Base-by-base conservation (phyloP, 495 filamentous ascomycete species). In the Xylaria curta region DNA sequence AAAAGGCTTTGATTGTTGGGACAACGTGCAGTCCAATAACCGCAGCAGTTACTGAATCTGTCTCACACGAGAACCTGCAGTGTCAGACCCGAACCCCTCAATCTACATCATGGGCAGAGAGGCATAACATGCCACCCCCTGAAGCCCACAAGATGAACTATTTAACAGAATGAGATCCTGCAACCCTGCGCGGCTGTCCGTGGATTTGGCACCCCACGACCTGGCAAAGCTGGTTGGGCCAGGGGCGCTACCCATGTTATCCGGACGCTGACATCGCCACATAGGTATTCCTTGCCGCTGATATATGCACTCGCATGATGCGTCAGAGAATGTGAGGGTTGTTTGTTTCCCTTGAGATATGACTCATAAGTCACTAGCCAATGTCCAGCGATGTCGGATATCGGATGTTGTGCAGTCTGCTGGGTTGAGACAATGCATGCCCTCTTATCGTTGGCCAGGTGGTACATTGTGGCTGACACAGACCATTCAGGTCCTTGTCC, bases 191-290 rank as follows among this genome's bases (percentile, higher is more conserved):
- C 26, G 53, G 53, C 53, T 56, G 53, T 56, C 53, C 21, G 53
- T 56, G 4, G 13, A 26, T 56, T 17, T 7, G 26, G 12, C 15
- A 56, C 24, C 58, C 58, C 58, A 38, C 31, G 58, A 38, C 33
- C 40, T 60, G 58, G 58, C 58, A 38, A n/a, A 4, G 7, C 58
- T 60, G 17, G 17, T 12, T n/a, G 31, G 58, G 19, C 58, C 31
- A 6, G 44, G 9, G 19, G 24, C 24, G 31, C 46, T 8, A 66
- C 44, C 63, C 46, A 33, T 47, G 63, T 53, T 31, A 28, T 3
- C 24, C 44, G 53, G 31, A 51, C 63, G 44, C 63, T 66, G 46
- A 44, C 17, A 66, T 26, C 63, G 53, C 53, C 63, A 15, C 31
- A 51, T 51, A 38, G 4, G 36, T 38, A 46, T 17, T 28, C 7